Percentiles rank a stretch among this genome's conserved stretches.
These are phyloP conservation scores for Colletotrichum echinochloae DNA, from an alignment of 2,329 filamentous ascomycete species.

Conservation along the genomic window DNA sequence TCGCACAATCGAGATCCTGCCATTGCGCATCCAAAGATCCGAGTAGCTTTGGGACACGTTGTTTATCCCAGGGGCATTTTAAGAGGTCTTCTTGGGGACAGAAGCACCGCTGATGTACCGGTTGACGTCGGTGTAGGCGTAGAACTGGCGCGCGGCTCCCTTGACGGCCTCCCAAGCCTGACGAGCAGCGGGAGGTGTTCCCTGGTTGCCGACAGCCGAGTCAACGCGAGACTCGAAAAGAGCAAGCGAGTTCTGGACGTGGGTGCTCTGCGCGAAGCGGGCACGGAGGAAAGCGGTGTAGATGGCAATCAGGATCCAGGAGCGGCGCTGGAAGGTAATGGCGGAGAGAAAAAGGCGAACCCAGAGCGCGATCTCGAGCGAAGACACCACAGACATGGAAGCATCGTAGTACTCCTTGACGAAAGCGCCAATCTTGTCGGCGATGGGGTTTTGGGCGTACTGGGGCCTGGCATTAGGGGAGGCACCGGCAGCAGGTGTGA, in stretches of 20 bases:
- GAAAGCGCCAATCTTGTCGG: conserved; percentile 89
- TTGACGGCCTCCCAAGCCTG: conserved; percentile 87
- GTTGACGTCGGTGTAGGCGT: conserved; percentile 82
- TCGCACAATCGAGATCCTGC: conserved; percentile 3
- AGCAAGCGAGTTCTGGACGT: conserved; percentile 86
- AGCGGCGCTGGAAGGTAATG: conserved; percentile 88
- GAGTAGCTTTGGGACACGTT: neutral
- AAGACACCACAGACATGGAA: conserved; percentile 93
- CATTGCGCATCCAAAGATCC: neutral
- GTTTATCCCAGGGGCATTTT: conserved; percentile 39
- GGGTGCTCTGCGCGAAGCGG: conserved; percentile 88
- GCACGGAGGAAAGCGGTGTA: conserved; percentile 96
- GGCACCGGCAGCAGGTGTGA: conserved; percentile 65
- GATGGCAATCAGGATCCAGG: conserved; percentile 86
- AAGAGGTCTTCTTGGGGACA: conserved; percentile 62
- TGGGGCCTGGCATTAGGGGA: conserved; percentile 70
- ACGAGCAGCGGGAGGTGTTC: conserved; percentile 82
- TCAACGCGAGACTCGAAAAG: conserved; percentile 82
- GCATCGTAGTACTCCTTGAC: conserved; percentile 98
- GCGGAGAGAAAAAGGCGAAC: conserved; percentile 84
- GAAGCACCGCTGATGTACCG: conserved; percentile 74
- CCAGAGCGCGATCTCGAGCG: conserved; percentile 90
- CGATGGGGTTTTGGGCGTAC: conserved; percentile 68
- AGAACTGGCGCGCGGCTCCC: conserved; percentile 76
- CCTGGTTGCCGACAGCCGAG: conserved; percentile 85